Conservation (phyloP, 345 rosid species). For the Acer campestre region DNA sequence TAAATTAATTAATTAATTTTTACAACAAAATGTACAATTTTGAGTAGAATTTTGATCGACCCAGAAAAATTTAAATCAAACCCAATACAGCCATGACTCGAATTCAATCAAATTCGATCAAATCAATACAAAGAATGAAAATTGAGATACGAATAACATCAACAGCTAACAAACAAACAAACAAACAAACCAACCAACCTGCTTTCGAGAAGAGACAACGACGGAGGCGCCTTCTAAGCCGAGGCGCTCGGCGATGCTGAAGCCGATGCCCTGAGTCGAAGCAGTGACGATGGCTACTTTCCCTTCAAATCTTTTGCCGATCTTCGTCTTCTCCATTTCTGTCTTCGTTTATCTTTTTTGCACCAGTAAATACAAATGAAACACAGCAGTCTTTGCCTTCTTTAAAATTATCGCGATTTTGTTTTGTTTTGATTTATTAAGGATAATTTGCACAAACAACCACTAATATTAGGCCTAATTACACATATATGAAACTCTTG, state of each 20-base stretch:
- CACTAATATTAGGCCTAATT: too few species aligned
- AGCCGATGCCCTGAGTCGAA: slow-evolving; percentile 95
- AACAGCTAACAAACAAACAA: not conserved
- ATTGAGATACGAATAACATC: not conserved
- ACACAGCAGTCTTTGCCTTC: not conserved
- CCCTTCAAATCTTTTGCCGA: slow-evolving; percentile 61
- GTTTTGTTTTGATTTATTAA: not conserved
- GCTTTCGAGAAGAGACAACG: slow-evolving; percentile 72
- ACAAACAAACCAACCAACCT: slow-evolving; percentile 34
- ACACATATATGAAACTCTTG: too few species aligned
- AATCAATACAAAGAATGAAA: not conserved
- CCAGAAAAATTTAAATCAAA: not conserved
- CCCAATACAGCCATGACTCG: not conserved
- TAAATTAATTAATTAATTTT: not conserved
- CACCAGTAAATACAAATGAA: not conserved
- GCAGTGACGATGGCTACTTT: slow-evolving; percentile 92
- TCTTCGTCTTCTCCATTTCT: slow-evolving; percentile 35
- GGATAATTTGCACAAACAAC: too few species aligned
- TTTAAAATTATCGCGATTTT: not conserved
- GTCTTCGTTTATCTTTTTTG: slow-evolving; percentile 10
- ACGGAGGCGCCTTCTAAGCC: slow-evolving; percentile 84
- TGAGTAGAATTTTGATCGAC: not conserved
- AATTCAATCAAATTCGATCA: not conserved
- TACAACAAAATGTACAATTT: not conserved
- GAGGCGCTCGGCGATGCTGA: slow-evolving; percentile 70